Evolutionary conservation across 179 eudicot genomes (phyloP).

Genomic region (Beta corolliflora): DNA sequence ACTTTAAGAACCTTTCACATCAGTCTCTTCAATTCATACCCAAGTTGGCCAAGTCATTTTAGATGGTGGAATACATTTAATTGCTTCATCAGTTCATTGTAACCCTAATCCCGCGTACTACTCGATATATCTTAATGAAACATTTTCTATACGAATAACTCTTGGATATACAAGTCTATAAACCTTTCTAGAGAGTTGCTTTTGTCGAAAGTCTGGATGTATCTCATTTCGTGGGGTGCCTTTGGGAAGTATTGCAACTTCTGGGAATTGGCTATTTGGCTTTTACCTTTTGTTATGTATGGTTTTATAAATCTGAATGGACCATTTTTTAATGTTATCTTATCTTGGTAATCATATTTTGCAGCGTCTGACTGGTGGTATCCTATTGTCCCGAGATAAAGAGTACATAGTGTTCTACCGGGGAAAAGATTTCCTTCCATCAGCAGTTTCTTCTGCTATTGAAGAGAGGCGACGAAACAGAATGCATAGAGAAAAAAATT

Average conservation of each 20-base stretch:
- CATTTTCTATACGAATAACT: background rate
- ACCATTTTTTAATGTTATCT: background rate
- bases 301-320: background rate
- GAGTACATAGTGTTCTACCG: constrained; percentile 83
- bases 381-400: constrained; percentile 79
- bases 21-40: background rate
- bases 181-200: background rate
- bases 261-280: background rate
- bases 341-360: constrained; percentile 25
- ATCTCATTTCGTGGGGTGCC: background rate
- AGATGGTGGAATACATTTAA: background rate
- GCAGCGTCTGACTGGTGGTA: constrained; percentile 91
- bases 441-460: constrained; percentile 87
- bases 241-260: background rate
- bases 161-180: background rate
- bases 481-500: constrained; percentile 31
- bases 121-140: background rate
- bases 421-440: constrained; percentile 95
- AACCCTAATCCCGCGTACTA: background rate
- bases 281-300: background rate
- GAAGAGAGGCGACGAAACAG: constrained; percentile 68
- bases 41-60: too few species aligned
- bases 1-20: background rate
- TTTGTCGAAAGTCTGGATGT: background rate
- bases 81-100: background rate